Conservation (phyloP, 192 early-diverging fungal genomes). For the Rhizophagus sp. region DNA sequence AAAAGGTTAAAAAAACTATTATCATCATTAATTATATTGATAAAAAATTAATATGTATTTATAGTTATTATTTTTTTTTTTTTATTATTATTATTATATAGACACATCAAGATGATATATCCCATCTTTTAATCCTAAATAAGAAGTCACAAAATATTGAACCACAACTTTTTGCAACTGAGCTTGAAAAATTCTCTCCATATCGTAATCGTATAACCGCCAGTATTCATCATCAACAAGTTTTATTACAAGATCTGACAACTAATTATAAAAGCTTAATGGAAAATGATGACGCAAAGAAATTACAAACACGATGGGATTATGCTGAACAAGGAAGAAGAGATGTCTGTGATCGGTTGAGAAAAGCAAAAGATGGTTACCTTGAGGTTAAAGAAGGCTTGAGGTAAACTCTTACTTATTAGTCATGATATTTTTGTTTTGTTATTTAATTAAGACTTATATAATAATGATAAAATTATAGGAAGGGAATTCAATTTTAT, state of each 20-base stretch:
- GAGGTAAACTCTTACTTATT: slow-evolving; percentile 1
- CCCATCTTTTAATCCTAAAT: slow-evolving; percentile 73
- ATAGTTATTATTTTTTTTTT: not conserved
- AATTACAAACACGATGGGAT: slow-evolving; percentile 71
- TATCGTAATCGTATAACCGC: slow-evolving; percentile 73
- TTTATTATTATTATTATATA: slow-evolving; percentile 24
- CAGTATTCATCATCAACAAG: slow-evolving; percentile 72
- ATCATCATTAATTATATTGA: not conserved
- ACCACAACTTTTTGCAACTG: slow-evolving; percentile 81
- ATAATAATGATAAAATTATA: slow-evolving; percentile 18
- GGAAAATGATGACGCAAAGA: slow-evolving; percentile 68
- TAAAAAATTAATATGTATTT: not conserved
- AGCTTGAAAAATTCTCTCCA: slow-evolving; percentile 89
- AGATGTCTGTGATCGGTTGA: slow-evolving; percentile 62
- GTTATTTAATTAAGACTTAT: not conserved
- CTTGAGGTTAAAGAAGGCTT: slow-evolving; percentile 59
- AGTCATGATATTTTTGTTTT: not conserved
- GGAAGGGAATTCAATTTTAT: slow-evolving; percentile 73
- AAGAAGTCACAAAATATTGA: slow-evolving; percentile 76
- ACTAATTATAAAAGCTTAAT: slow-evolving; percentile 73
- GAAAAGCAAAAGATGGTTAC: slow-evolving; percentile 69
- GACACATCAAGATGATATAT: slow-evolving; percentile 90
- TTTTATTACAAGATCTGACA: slow-evolving; percentile 73
- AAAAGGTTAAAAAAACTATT: slow-evolving; percentile 51
- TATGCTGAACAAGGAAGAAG: slow-evolving; percentile 64